These are phyloP conservation scores for Pueraria montana DNA, from an alignment of 306 rosid genomes.

Conservation along the genomic window DNA sequence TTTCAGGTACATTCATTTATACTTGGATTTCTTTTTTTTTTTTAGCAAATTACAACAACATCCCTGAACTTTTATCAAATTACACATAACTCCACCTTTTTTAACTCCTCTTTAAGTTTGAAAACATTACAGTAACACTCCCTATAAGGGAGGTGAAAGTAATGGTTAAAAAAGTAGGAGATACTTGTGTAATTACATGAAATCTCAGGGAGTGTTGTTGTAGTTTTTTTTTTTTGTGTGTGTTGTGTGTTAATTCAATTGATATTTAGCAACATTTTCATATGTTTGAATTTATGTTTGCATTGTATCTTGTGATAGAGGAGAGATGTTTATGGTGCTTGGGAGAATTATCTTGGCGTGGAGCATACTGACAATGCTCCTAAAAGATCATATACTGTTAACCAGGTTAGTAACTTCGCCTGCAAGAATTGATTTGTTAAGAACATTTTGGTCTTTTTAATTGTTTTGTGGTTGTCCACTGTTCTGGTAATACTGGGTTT, in stretches of 20 bases:
- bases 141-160: too few relatives aligned
- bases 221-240: too few relatives aligned
- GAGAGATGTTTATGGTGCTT: slow-evolving; percentile 93
- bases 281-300: slow-evolving; percentile 26
- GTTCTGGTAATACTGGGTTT: background rate
- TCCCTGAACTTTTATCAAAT: too few relatives aligned
- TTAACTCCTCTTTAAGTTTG: too few relatives aligned
- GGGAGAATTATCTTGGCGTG: slow-evolving; percentile 97
- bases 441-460: background rate
- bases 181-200: too few relatives aligned
- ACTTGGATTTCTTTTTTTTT: background rate
- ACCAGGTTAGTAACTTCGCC: slow-evolving; percentile 65
- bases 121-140: too few relatives aligned
- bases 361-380: slow-evolving; percentile 94
- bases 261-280: background rate
- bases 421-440: slow-evolving; percentile 6
- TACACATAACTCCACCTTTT: too few relatives aligned
- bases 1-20: slow-evolving; percentile 71
- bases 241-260: slow-evolving; percentile 11
- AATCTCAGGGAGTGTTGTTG: too few relatives aligned
- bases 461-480: too few relatives aligned
- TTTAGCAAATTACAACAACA: too few relatives aligned
- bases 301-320: slow-evolving; percentile 60
- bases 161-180: too few relatives aligned
- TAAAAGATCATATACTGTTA: slow-evolving; percentile 80